These are phyloP conservation scores for Sequoia sempervirens DNA, from an alignment of 75 land plant species.

Conservation along the genomic window DNA sequence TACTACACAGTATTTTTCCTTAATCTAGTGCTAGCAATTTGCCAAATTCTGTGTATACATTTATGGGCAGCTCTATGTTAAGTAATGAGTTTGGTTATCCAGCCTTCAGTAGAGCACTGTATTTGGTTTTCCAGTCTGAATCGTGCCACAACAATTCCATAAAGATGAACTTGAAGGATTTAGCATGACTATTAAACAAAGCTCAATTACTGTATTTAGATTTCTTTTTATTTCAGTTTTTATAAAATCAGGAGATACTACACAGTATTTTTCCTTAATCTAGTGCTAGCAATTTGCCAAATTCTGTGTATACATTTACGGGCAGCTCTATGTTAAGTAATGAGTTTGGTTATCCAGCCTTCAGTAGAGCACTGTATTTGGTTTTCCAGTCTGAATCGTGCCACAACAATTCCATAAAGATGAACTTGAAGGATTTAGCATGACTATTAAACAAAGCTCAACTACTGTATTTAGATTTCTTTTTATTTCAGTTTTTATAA, in stretches of 20 bases:
- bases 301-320: neutral
- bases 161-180: slow-evolving; percentile 1
- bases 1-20: neutral
- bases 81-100: neutral
- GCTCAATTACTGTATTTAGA: neutral
- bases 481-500: neutral
- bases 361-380: neutral
- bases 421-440: neutral
- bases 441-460: neutral
- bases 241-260: neutral
- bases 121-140: neutral
- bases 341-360: neutral
- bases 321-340: neutral
- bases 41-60: neutral
- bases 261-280: neutral
- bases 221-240: neutral
- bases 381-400: neutral
- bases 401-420: neutral
- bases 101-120: neutral
- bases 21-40: neutral
- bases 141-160: neutral
- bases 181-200: neutral
- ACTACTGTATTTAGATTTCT: neutral
- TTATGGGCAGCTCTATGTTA: neutral
- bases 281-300: neutral